phyloP scores from a whole-genome alignment of 2,329 filamentous ascomycete species.

The Colletotrichum theobromicola region DNA sequence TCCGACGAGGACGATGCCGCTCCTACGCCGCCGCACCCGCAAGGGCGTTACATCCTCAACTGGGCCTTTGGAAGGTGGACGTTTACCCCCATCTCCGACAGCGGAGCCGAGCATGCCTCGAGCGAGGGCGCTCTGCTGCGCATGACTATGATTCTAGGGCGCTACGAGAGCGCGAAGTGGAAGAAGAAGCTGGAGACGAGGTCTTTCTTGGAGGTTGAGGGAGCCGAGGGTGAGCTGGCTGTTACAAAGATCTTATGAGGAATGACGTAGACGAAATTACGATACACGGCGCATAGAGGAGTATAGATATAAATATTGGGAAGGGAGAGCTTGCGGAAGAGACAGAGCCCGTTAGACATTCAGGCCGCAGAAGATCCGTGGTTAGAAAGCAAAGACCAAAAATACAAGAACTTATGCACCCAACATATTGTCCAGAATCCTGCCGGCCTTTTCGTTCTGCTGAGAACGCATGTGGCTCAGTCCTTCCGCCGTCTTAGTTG shows the following conservation, averaged over 20 bases:
- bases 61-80: conserved; percentile 98
- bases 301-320: not conserved
- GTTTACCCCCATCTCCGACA: conserved; percentile 66
- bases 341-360: not conserved
- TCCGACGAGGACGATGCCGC: conserved; percentile 54
- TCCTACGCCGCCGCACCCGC: conserved; percentile 30
- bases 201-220: conserved; percentile 57
- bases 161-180: conserved; percentile 78
- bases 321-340: not conserved
- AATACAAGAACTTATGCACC: too few species aligned
- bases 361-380: not conserved
- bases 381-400: not conserved
- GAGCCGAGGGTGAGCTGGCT: conserved; percentile 50
- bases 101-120: conserved; percentile 56
- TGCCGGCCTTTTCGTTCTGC: too few species aligned
- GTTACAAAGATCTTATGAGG: conserved; percentile 56
- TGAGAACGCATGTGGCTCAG: too few species aligned
- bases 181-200: conserved; percentile 72
- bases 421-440: too few species aligned
- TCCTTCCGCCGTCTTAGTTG: too few species aligned
- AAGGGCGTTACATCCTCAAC: conserved; percentile 83
- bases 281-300: not conserved
- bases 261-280: not conserved
- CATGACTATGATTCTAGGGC: conserved; percentile 78
- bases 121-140: conserved; percentile 63